Evolutionary conservation across 371 early-diverging fungal genomes (phyloP), one percentile per base, ranked within the genome.

Genomic region (Spiromyces aspiralis): DNA sequence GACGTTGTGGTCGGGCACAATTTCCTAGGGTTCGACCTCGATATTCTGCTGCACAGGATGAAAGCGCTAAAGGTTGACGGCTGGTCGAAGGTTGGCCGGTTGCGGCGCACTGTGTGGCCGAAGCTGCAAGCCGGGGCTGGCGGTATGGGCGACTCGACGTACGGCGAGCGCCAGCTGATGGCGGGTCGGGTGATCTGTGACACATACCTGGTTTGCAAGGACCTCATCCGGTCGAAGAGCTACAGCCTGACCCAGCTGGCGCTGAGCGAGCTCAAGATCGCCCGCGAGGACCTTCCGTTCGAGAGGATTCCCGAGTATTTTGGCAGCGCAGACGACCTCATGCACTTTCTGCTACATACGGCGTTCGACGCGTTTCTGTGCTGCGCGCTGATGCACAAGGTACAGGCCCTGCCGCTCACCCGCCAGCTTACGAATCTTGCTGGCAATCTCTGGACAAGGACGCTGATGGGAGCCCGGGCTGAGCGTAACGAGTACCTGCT

Each of bases 401-500:
- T 98, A 24, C 91, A 93, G 53, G 70, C 87, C 2, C 59, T 98
- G 20, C 93, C 93, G n/a, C 69, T 98, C 45, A 91, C 94, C n/a
- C 80, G 78, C 61, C 96, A 97, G 62, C 67, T 98, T 53, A 95
- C 98, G 1, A 77, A 76, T 16, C 62, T 95, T 45, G 93, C 96
- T 10, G 98, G 98, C 2, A 97, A 95, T 64, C 55, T 95, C 47
- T 96, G 95, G 97, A 64, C 84, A 1, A 75, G 86, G 59, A 91
- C 97, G 0, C 73, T 94, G 71, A 78, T 80, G 22, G 96, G 97
- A 27, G 88, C 84, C n/a, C 73, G 98, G 28, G 93, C 99, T 10
- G 99, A 99, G 57, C 78, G 99, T 46, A 99, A 98, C 62, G 99
- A 99, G 68, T 96, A 79, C 54, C 77, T 99, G 10, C 67, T 99